A percentile compares a stretch with the other conserved stretches of the same genome.
Evolutionary conservation across 768 basidiomycete genomes (phyloP).

Genomic region (Calocera cornea): DNA sequence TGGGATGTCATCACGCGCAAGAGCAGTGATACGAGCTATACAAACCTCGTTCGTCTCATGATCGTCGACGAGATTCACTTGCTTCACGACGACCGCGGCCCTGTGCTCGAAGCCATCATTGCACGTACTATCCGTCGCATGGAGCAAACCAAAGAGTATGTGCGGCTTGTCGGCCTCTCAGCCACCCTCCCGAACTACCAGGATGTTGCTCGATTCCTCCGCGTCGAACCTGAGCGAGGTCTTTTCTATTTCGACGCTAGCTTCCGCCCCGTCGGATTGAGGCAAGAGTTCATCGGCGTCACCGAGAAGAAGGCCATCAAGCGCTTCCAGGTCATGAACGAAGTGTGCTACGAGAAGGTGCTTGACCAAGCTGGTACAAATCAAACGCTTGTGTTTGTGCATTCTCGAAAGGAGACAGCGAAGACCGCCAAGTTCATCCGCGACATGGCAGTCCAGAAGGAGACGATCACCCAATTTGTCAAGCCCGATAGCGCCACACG

Average conservation of each 20-base stretch:
- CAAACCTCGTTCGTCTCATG: constrained; percentile 87
- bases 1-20: constrained; percentile 99
- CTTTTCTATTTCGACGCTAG: constrained; percentile 95
- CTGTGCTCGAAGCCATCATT: constrained; percentile 83
- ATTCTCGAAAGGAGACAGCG: constrained; percentile 95
- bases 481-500: constrained; percentile 83
- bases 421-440: constrained; percentile 92
- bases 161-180: constrained; percentile 86
- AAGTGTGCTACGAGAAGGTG: constrained; percentile 98
- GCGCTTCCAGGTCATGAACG: constrained; percentile 94
- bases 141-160: constrained; percentile 88
- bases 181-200: constrained; percentile 98
- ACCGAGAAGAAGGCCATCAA: constrained; percentile 99
- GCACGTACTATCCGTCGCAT: constrained; percentile 82
- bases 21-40: constrained; percentile 91
- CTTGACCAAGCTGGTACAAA: constrained; percentile 84
- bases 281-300: constrained; percentile 93
- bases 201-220: constrained; percentile 93
- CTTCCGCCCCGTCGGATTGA: constrained; percentile 85
- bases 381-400: constrained; percentile 91
- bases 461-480: constrained; percentile 91
- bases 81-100: constrained; percentile 94
- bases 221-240: constrained; percentile 81
- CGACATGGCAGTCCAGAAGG: constrained; percentile 91
- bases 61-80: constrained; percentile 98